Conservation (phyloP, 202 grass and related monocot genomes). For the Carex sylvatica region DNA sequence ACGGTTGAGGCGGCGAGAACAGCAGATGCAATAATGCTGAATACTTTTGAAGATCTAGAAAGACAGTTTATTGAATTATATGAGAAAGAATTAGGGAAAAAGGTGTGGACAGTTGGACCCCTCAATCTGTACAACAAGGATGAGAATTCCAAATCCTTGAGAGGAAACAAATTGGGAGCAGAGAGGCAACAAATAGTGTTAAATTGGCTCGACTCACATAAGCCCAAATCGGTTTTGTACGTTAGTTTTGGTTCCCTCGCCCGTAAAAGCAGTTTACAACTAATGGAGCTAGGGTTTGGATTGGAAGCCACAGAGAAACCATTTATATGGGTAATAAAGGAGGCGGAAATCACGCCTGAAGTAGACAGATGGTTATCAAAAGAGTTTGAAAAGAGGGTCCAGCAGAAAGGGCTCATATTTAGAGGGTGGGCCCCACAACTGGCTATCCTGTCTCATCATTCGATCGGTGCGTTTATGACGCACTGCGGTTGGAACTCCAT, state of each 20-base stretch:
- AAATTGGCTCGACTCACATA: constrained; percentile 40
- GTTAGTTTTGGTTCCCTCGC: constrained; percentile 55
- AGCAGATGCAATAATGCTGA: constrained; percentile 44
- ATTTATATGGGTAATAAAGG: constrained; percentile 52
- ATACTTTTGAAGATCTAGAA: constrained; percentile 44
- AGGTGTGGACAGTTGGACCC: constrained; percentile 47
- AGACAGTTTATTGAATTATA: constrained; percentile 34
- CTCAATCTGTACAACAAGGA: constrained; percentile 32
- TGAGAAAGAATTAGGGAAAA: constrained; percentile 29
- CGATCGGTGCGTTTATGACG: constrained; percentile 43
- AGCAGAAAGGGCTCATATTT: constrained; percentile 34
- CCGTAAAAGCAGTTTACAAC: constrained; percentile 13
- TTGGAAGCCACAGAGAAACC: constrained; percentile 37
- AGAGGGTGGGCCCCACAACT: constrained; percentile 67
- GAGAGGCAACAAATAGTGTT: constrained; percentile 11
- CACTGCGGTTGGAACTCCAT: constrained; percentile 65
- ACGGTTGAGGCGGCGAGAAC: constrained; percentile 33
- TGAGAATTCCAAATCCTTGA: neutral
- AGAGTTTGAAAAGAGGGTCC: constrained; percentile 31
- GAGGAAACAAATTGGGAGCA: constrained; percentile 31
- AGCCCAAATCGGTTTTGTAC: constrained; percentile 39
- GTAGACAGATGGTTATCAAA: constrained; percentile 22
- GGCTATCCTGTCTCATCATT: constrained; percentile 45
- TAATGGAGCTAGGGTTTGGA: constrained; percentile 38
- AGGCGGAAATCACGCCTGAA: constrained; percentile 18